phyloP scores from a whole-genome alignment of 73 alveolate genomes.

The Paramecium octaurelia region DNA sequence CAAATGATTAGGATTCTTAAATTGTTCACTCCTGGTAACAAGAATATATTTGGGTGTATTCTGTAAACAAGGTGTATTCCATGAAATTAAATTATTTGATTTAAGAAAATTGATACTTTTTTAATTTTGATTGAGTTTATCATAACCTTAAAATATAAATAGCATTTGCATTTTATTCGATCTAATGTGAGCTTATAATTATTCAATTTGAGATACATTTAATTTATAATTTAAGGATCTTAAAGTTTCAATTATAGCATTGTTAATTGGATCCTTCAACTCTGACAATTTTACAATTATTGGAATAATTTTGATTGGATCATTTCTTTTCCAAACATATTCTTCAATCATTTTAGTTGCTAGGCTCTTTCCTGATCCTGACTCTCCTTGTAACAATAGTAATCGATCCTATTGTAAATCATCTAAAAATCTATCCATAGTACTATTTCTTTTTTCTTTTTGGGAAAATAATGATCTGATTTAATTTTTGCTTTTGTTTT shows the following conservation, averaged over 20 bases:
- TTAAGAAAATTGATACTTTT: neutral
- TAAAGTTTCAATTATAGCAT: neutral
- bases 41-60: neutral
- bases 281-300: neutral
- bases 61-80: neutral
- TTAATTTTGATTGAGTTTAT: neutral
- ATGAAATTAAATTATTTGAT: neutral
- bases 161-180: neutral
- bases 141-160: neutral
- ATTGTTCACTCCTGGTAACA: neutral
- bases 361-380: neutral
- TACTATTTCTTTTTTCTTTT: neutral
- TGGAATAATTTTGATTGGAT: neutral
- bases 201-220: neutral
- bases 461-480: neutral
- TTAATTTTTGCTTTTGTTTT: neutral
- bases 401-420: neutral
- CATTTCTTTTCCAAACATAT: slow-evolving; percentile 2
- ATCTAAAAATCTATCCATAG: neutral
- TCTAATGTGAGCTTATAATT: neutral
- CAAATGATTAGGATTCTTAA: neutral
- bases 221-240: slow-evolving; percentile 2
- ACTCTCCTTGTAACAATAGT: neutral
- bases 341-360: neutral
- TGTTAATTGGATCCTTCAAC: neutral